A percentile compares a stretch with the other conserved stretches of the same genome.
Evolutionary conservation across 306 rosid species (phyloP).

Genomic region (Sesbania bispinosa): DNA sequence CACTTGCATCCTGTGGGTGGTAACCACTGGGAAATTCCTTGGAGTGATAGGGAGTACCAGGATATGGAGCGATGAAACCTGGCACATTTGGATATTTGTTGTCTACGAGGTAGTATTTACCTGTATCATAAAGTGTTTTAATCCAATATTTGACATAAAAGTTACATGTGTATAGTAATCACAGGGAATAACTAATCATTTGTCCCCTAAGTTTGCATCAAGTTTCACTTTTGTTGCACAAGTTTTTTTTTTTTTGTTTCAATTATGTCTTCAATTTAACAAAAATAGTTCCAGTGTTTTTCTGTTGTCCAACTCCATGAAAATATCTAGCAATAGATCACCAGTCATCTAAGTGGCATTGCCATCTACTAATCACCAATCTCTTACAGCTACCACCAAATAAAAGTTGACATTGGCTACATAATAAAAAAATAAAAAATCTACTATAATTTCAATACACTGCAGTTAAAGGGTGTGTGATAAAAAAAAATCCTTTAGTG

Average conservation of each 20-base stretch:
- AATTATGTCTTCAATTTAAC: conserved; percentile 7
- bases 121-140: conserved; percentile 46
- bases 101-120: conserved; percentile 82
- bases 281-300: neutral
- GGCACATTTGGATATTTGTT: conserved; percentile 68
- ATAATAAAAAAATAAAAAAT: neutral
- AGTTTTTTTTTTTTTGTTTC: neutral
- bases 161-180: conserved; percentile 1
- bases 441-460: neutral
- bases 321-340: neutral
- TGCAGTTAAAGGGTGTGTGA: conserved; percentile 8
- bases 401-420: neutral
- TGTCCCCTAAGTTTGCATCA: conserved; percentile 9
- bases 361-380: conserved; percentile 1
- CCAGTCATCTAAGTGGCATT: neutral
- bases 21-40: conserved; percentile 56
- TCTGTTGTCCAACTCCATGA: neutral
- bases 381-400: conserved; percentile 19
- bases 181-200: neutral
- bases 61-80: conserved; percentile 82
- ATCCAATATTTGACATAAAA: conserved; percentile 18
- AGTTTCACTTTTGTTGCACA: neutral
- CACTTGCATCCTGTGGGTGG: conserved; percentile 69
- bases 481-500: neutral
- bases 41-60: conserved; percentile 43